A percentile compares a stretch with the other conserved stretches of the same genome.
Evolutionary conservation across 2,329 filamentous ascomycete genomes (phyloP).

Genomic region (Diaporthe helianthi): DNA sequence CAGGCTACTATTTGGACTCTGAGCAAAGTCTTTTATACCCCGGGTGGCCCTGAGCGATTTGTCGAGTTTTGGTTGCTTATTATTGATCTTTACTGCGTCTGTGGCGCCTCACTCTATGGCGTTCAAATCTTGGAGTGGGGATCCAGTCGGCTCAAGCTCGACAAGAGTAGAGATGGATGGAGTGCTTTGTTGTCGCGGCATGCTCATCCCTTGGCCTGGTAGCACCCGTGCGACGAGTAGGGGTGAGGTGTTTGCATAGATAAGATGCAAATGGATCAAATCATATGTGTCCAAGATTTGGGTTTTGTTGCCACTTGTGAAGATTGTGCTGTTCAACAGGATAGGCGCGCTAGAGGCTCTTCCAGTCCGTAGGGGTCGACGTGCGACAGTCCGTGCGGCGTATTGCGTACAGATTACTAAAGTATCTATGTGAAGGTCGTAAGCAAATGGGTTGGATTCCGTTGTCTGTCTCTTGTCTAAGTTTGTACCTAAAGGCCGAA

Average conservation of each 20-base stretch:
- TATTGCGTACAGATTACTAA: too few species aligned
- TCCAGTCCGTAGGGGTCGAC: neutral
- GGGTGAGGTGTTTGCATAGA: neutral
- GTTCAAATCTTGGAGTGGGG: neutral
- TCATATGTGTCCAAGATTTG: neutral
- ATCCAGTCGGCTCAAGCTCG: neutral
- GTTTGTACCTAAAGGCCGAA: too few species aligned
- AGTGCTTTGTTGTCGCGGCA: neutral
- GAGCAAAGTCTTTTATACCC: slow-evolving; percentile 33
- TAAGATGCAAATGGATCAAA: neutral
- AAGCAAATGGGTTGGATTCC: too few species aligned
- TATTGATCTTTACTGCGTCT: neutral
- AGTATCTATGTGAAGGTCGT: too few species aligned
- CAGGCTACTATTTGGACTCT: slow-evolving; percentile 24
- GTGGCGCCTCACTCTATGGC: neutral
- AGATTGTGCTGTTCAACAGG: neutral
- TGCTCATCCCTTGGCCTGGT: neutral
- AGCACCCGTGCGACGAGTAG: neutral
- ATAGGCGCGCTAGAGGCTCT: neutral
- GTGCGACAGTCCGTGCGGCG: too few species aligned
- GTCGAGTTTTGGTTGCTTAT: neutral
- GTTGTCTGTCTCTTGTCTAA: too few species aligned
- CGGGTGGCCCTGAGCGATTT: slow-evolving; percentile 22
- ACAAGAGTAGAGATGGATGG: neutral
- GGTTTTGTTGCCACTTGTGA: neutral